Conservation (phyloP, 108 stramenopile species). For the Cyclotella sp. region DNA sequence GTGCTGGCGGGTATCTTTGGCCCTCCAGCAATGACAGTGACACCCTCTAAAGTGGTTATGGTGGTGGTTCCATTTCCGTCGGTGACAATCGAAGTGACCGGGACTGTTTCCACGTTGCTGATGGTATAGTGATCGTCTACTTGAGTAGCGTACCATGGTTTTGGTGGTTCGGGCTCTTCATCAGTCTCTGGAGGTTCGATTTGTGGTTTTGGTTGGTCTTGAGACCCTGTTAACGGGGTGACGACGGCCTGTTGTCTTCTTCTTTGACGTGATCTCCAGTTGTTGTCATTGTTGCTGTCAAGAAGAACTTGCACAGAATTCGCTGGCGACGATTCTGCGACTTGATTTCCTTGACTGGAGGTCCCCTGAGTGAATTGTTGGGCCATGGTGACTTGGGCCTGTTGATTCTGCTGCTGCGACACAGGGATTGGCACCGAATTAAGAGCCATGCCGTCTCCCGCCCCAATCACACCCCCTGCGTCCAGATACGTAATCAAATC, state of each 20-base stretch:
- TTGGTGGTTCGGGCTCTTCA: background rate
- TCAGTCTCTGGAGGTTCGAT: background rate
- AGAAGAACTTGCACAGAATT: too few relatives aligned
- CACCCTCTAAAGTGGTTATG: conserved; percentile 25
- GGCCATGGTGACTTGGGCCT: too few relatives aligned
- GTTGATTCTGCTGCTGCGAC: too few relatives aligned
- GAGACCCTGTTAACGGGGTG: background rate
- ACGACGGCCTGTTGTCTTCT: too few relatives aligned
- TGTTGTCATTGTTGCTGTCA: too few relatives aligned
- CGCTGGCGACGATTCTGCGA: too few relatives aligned
- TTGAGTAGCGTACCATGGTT: conserved; percentile 24
- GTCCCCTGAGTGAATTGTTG: too few relatives aligned
- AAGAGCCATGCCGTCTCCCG: background rate
- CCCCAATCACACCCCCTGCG: background rate
- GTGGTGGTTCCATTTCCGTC: conserved; percentile 39
- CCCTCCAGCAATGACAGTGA: conserved; percentile 24
- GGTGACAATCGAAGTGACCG: conserved; percentile 30
- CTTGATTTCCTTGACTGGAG: too few relatives aligned
- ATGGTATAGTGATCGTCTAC: conserved; percentile 1
- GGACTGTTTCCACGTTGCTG: conserved; percentile 3
- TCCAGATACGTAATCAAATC: conserved; percentile 9
- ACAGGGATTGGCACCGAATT: too few relatives aligned
- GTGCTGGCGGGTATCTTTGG: conserved; percentile 22
- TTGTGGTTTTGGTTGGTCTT: background rate
- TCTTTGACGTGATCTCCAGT: too few relatives aligned